phyloP scores from a whole-genome alignment of 768 basidiomycete genomes.

The Naganishia friedmannii region DNA sequence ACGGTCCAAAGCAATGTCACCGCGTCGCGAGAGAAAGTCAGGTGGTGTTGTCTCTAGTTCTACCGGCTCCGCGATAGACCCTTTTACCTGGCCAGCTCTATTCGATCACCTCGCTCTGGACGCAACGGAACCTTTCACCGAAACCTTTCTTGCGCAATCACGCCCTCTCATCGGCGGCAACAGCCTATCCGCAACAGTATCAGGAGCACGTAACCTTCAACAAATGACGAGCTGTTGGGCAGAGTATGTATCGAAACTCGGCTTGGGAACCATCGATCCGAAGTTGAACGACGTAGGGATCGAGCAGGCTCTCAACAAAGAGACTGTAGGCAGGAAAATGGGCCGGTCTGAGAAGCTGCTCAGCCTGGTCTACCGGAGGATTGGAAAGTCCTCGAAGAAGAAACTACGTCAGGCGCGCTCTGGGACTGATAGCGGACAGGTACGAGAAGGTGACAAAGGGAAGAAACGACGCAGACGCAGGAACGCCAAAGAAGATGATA shows the following conservation, averaged over 20 bases:
- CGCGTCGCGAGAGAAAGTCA: neutral
- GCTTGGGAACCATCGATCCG: conserved; percentile 37
- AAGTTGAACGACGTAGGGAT: neutral
- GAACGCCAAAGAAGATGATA: neutral
- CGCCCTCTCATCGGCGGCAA: conserved; percentile 45
- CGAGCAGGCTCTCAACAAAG: conserved; percentile 18
- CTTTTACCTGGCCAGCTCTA: conserved; percentile 38
- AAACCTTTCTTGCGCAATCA: conserved; percentile 43
- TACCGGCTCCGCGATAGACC: conserved; percentile 29
- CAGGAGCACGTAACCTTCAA: conserved; percentile 33
- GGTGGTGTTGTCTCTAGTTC: neutral
- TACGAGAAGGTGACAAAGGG: too few relatives aligned
- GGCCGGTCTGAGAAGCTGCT: conserved; percentile 43
- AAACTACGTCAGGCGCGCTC: neutral
- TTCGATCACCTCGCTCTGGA: conserved; percentile 44
- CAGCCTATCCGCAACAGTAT: conserved; percentile 35
- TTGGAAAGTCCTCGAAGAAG: conserved; percentile 14
- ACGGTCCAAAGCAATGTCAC: neutral
- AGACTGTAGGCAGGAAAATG: conserved; percentile 22
- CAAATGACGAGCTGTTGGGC: conserved; percentile 43
- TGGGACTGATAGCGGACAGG: neutral
- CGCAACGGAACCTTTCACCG: conserved; percentile 38
- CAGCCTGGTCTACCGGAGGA: conserved; percentile 47
- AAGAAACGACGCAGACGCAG: neutral
- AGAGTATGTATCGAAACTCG: conserved; percentile 40